Conservation (phyloP, 2,329 filamentous ascomycete species). For the Chrysoporthe deuterocubensis region DNA sequence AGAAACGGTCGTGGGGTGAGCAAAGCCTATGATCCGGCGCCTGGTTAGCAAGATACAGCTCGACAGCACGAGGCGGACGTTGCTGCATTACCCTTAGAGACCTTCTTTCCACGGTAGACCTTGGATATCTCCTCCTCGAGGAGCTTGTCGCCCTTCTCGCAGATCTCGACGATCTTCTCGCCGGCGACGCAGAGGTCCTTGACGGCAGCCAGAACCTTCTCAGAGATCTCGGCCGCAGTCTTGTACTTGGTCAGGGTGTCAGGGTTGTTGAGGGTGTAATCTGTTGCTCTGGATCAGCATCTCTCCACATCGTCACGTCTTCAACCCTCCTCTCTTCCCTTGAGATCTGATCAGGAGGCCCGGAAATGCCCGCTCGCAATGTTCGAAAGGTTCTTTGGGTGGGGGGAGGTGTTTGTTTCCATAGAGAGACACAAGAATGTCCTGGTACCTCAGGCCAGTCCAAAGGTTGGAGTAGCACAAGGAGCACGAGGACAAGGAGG, state of each 20-base stretch:
- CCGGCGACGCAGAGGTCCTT: slow-evolving; percentile 75
- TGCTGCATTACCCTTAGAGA: slow-evolving; percentile 73
- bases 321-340: neutral
- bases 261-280: slow-evolving; percentile 88
- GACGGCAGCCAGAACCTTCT: slow-evolving; percentile 92
- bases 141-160: slow-evolving; percentile 93
- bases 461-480: slow-evolving; percentile 9
- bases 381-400: too few relatives aligned
- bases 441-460: neutral
- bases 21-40: slow-evolving; percentile 64
- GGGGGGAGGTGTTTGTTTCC: too few relatives aligned
- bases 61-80: neutral
- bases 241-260: slow-evolving; percentile 99
- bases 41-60: slow-evolving; percentile 8
- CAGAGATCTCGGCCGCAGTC: slow-evolving; percentile 91
- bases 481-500: neutral
- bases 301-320: neutral
- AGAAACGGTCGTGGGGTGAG: slow-evolving; percentile 93
- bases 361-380: neutral
- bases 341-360: neutral
- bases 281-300: slow-evolving; percentile 48
- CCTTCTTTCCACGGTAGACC: slow-evolving; percentile 98
- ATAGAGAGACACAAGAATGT: neutral
- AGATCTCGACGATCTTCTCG: slow-evolving; percentile 91
- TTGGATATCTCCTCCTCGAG: slow-evolving; percentile 92